These are phyloP conservation scores for Calonectria multiphialidica DNA, from an alignment of 2,329 filamentous ascomycete species.

Conservation along the genomic window DNA sequence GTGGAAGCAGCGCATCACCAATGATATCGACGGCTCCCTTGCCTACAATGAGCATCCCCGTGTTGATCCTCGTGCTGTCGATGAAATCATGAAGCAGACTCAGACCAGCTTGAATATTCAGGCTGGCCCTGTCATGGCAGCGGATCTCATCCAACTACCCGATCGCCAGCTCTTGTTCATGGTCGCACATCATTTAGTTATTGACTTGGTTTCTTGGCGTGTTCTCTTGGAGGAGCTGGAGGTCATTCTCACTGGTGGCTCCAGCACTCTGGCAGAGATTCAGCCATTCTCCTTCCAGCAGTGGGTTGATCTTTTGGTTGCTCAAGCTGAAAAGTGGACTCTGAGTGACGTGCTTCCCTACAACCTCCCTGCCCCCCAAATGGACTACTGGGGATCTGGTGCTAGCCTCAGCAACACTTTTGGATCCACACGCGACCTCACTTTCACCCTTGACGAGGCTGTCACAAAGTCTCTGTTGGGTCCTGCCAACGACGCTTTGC, in stretches of 20 bases:
- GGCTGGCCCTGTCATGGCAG: slow-evolving; percentile 22
- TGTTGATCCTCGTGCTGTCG: background rate
- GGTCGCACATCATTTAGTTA: slow-evolving; percentile 52
- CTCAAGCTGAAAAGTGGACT: background rate
- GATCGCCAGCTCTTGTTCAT: slow-evolving; percentile 49
- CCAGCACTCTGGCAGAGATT: slow-evolving; percentile 28
- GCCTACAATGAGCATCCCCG: background rate
- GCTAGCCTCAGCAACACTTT: background rate
- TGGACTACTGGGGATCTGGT: slow-evolving; percentile 1
- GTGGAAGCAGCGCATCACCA: slow-evolving; percentile 32
- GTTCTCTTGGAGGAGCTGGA: slow-evolving; percentile 51
- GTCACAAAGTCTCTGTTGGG: background rate
- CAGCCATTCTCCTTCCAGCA: slow-evolving; percentile 55
- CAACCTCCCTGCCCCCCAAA: background rate
- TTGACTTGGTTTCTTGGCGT: slow-evolving; percentile 62
- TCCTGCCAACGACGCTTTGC: slow-evolving; percentile 38
- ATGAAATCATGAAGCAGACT: slow-evolving; percentile 10
- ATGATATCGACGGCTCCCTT: background rate
- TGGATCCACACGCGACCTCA: background rate
- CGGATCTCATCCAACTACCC: slow-evolving; percentile 24
- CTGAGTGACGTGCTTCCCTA: background rate
- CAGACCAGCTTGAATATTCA: slow-evolving; percentile 28
- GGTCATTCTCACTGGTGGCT: slow-evolving; percentile 40
- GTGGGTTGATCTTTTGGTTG: slow-evolving; percentile 27
- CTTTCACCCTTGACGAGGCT: background rate